phyloP scores from a whole-genome alignment of 495 filamentous ascomycete species.

The Hypoxylon fuscum region DNA sequence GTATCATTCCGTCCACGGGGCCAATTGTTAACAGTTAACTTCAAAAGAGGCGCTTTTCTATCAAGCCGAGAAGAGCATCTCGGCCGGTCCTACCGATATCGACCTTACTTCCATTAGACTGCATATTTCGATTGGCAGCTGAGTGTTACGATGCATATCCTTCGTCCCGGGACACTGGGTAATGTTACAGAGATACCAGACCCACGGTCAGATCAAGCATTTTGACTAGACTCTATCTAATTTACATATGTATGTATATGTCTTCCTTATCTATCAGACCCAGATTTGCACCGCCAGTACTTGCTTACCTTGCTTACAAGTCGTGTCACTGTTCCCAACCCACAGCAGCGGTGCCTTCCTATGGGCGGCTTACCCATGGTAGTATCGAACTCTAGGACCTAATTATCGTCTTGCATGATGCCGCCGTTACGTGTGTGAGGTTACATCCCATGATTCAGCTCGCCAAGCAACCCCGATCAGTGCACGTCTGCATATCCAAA shows the following conservation, averaged over 20 bases:
- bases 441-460: slow-evolving; percentile 23
- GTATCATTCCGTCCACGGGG: slow-evolving; percentile 7
- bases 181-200: slow-evolving; percentile 33
- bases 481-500: slow-evolving; percentile 8
- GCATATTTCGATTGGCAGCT: slow-evolving; percentile 13
- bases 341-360: slow-evolving; percentile 3
- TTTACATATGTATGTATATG: neutral
- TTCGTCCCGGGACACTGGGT: slow-evolving; percentile 21
- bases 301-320: neutral
- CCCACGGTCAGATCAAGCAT: neutral
- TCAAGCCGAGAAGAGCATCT: neutral
- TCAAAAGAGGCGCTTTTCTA: neutral
- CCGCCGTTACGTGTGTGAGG: slow-evolving; percentile 7
- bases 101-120: too few species aligned
- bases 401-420: slow-evolving; percentile 3
- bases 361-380: neutral
- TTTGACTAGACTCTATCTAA: neutral
- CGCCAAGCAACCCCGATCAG: slow-evolving; percentile 2
- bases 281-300: too few species aligned
- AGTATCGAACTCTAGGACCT: neutral
- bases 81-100: slow-evolving; percentile 2
- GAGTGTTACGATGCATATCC: slow-evolving; percentile 29
- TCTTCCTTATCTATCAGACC: too few species aligned
- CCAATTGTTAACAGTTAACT: neutral
- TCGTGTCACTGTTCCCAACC: neutral